phyloP scores from a whole-genome alignment of 805 yeast genomes.

The Candida endomychidarum region DNA sequence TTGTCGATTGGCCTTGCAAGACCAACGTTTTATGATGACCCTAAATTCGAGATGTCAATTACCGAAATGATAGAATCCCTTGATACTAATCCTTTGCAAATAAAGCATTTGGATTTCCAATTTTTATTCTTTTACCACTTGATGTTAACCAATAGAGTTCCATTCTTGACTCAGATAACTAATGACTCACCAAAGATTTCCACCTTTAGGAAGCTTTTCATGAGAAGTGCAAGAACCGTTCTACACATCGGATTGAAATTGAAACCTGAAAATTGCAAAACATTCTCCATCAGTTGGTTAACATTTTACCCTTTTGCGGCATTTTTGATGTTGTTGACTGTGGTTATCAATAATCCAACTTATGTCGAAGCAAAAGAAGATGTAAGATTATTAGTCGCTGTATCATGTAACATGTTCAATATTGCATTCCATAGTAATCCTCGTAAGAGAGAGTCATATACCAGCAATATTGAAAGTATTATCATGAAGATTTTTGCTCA shows the following conservation, averaged over 20 bases:
- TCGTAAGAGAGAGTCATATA: background rate
- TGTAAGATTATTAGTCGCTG: slow-evolving; percentile 22
- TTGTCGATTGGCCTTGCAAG: slow-evolving; percentile 17
- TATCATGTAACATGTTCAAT: slow-evolving; percentile 11
- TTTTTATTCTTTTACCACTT: slow-evolving; percentile 28
- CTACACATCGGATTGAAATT: slow-evolving; percentile 22
- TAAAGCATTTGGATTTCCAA: slow-evolving; percentile 18
- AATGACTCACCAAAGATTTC: slow-evolving; percentile 18
- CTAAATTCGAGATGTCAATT: slow-evolving; percentile 21
- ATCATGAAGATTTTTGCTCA: slow-evolving; percentile 15
- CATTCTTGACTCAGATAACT: slow-evolving; percentile 21
- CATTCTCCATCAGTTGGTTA: slow-evolving; percentile 20
- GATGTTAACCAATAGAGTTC: slow-evolving; percentile 31
- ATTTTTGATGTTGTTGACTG: slow-evolving; percentile 25
- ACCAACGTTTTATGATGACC: slow-evolving; percentile 37
- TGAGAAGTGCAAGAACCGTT: slow-evolving; percentile 33
- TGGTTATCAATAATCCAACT: slow-evolving; percentile 23
- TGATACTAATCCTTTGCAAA: background rate
- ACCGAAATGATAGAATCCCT: background rate
- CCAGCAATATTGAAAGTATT: slow-evolving; percentile 7
- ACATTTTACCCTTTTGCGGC: slow-evolving; percentile 29
- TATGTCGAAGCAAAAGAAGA: slow-evolving; percentile 22
- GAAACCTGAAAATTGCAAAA: slow-evolving; percentile 13
- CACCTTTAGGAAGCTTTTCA: slow-evolving; percentile 23
- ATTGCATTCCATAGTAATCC: slow-evolving; percentile 1